Base-by-base conservation (phyloP, 805 yeast species). In the Ogataea paraovalis region DNA sequence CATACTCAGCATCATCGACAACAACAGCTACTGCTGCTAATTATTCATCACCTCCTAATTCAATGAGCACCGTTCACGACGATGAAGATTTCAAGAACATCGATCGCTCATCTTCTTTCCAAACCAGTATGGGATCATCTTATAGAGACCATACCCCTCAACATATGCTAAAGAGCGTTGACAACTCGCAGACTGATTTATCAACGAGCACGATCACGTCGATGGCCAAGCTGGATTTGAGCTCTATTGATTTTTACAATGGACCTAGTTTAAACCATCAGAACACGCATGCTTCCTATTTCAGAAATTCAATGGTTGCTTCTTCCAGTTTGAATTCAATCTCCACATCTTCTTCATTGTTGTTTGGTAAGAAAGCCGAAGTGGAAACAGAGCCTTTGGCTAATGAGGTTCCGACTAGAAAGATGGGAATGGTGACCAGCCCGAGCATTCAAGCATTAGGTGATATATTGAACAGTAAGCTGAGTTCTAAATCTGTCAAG, bases 361-460 rank as follows among this genome's bases (percentile, higher is more conserved):
- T 21, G n/a, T 37, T 32, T 16, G 13, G n/a, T 18, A 18, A 36
- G 7, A 34, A 38, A 2, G 22, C 43, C 6, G 30, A 44, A 32
- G 10, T 41, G n/a, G 39, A 22, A n/a, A 14, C 10, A 18, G 44
- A 33, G 16, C 19, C 36, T n/a, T 41, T 43, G 7, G 34, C 45
- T 22, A 2, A 19, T 16, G 70, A 65, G 46, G 60, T 55, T 5
- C 70, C 70, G 20, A 66, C 70, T 8, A 51, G 41, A 22, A 53
- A 51, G 32, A 49, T 66, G 10, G 67, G 66, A 3, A 60, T 68
- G 58, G 53, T 61, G 2, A 62, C 59, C 33, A 67, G 71, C 49
- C 73, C 73, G 22, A 67, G 71, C 48, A 54, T 69, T 34, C 66
- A 61, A 46, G 66, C 68, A 4, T 48, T 69, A 32, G 65, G 62